Percentiles rank a stretch among this genome's conserved stretches.
Evolutionary conservation across 352 stramenopile species (phyloP).

Genomic region (Globisporangium radiosum): DNA sequence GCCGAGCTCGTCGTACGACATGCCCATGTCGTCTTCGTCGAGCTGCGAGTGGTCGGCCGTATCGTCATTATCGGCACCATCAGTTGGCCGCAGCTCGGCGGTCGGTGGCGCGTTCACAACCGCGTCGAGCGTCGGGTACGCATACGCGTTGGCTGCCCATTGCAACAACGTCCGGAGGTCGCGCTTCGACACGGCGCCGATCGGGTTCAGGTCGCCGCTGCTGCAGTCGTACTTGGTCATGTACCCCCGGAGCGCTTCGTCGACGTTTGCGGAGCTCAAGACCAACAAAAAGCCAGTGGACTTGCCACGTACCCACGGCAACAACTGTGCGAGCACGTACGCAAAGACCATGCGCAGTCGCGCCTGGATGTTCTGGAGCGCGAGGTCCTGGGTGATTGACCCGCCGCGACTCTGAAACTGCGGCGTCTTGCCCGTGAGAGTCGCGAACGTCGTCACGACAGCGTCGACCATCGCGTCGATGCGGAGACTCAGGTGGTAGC

Average conservation of each 20-base stretch:
- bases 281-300: conserved; percentile 94
- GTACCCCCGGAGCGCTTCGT: conserved; percentile 97
- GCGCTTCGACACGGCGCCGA: conserved; percentile 93
- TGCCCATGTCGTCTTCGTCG: conserved; percentile 99
- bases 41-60: conserved; percentile 89
- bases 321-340: conserved; percentile 97
- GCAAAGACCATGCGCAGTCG: conserved; percentile 97
- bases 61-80: conserved; percentile 40
- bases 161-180: conserved; percentile 97
- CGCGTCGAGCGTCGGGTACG: conserved; percentile 87
- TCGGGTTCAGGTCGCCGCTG: conserved; percentile 97
- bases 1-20: conserved; percentile 97
- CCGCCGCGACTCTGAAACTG: conserved; percentile 87
- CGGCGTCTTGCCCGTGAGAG: conserved; percentile 88
- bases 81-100: conserved; percentile 88
- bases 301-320: conserved; percentile 95
- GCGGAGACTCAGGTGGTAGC: conserved; percentile 93
- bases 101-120: conserved; percentile 94
- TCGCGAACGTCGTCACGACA: conserved; percentile 67
- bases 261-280: conserved; percentile 96
- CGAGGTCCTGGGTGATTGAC: conserved; percentile 92
- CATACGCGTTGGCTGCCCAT: conserved; percentile 89
- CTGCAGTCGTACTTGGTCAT: conserved; percentile 99
- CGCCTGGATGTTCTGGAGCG: conserved; percentile 98
- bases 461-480: conserved; percentile 95